Conservation (phyloP, 2,329 filamentous ascomycete species). For the Pestalotiopsis sp. region DNA sequence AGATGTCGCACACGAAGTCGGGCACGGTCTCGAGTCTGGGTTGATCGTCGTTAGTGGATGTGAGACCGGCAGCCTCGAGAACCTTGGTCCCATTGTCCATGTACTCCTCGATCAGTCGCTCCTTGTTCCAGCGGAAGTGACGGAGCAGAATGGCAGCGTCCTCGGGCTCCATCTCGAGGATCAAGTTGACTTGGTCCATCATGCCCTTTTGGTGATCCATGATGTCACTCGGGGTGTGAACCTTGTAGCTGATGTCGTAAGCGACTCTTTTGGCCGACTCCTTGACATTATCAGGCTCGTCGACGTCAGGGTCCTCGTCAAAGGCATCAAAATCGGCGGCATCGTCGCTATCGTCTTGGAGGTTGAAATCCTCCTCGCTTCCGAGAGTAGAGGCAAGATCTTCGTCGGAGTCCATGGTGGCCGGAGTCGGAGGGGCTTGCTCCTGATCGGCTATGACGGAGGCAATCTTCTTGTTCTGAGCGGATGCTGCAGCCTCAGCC, state of each 20-base stretch:
- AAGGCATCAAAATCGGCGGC: conserved; percentile 59
- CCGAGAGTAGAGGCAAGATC: conserved; percentile 87
- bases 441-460: conserved; percentile 41
- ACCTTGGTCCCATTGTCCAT: conserved; percentile 86
- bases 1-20: conserved; percentile 92
- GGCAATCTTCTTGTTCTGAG: conserved; percentile 55
- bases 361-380: conserved; percentile 69
- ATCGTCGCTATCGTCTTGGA: conserved; percentile 76
- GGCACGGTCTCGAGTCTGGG: conserved; percentile 71
- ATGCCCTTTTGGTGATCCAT: conserved; percentile 83
- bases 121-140: conserved; percentile 94
- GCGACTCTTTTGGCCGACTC: conserved; percentile 71
- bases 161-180: conserved; percentile 86
- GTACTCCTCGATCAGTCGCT: conserved; percentile 90
- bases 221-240: conserved; percentile 80
- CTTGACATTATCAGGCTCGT: conserved; percentile 58
- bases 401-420: conserved; percentile 92
- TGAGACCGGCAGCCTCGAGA: conserved; percentile 82
- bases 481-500: conserved; percentile 58
- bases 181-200: conserved; percentile 86
- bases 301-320: conserved; percentile 55
- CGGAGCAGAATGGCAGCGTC: conserved; percentile 88
- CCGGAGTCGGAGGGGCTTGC: conserved; percentile 59
- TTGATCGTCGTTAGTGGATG: conserved; percentile 59
- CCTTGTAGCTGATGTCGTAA: conserved; percentile 83